Evolutionary conservation across 441 rosid genomes (phyloP).

Genomic region (Euphorbia celastroides): DNA sequence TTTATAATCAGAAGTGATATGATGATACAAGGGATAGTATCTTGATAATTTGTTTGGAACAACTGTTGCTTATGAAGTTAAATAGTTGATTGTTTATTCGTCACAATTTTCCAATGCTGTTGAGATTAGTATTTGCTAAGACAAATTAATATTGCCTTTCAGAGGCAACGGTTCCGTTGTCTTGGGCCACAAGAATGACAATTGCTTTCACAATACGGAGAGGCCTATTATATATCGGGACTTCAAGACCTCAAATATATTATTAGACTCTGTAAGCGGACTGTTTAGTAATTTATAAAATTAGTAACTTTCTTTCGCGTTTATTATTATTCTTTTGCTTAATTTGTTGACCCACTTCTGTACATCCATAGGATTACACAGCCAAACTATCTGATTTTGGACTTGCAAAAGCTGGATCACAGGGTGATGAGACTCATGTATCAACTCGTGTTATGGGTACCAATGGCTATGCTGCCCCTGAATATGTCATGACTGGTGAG

Average conservation of each 20-base stretch:
- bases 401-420: constrained; percentile 98
- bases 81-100: neutral
- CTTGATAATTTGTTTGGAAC: constrained; percentile 4
- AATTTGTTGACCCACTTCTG: constrained; percentile 15
- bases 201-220: constrained; percentile 98
- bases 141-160: constrained; percentile 31
- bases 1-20: neutral
- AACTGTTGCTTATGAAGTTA: neutral
- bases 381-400: constrained; percentile 99
- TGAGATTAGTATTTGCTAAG: constrained; percentile 15
- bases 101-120: no score
- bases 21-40: neutral
- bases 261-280: constrained; percentile 80
- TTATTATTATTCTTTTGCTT: neutral
- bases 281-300: constrained; percentile 7
- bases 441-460: constrained; percentile 99
- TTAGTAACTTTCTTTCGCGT: constrained; percentile 10
- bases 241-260: constrained; percentile 94
- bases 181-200: constrained; percentile 97
- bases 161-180: constrained; percentile 72
- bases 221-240: constrained; percentile 93
- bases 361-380: constrained; percentile 65
- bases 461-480: constrained; percentile 99
- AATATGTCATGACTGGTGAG: constrained; percentile 97
- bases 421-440: constrained; percentile 94